Evolutionary conservation across 441 rosid species (phyloP), one percentile per base, ranked within the genome.

Genomic region (Mallotus japonicus): DNA sequence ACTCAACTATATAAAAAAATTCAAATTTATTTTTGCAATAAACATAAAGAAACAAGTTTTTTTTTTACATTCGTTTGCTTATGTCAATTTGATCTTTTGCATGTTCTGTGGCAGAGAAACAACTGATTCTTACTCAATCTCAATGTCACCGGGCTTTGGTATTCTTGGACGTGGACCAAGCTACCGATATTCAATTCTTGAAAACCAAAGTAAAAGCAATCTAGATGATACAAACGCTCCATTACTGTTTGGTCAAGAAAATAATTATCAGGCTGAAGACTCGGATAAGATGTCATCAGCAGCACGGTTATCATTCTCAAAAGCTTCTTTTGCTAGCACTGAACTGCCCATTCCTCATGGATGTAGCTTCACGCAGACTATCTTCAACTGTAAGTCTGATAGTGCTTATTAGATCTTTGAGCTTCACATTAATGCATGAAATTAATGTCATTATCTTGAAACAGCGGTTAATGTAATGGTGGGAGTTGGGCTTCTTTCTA

Each of bases 401-500:
- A 54, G 62, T 61, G 22, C 54, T 14, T 51, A 8, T 22, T 13
- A 34, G 14, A 50, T 57, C 24, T 59, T 53, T 66, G 37, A 9
- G 55, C 62, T n/a, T 55, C 67, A 28, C 32, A 28, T 28, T 28
- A 28, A 2, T 28, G 32, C 32, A 0, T 28, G 32, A 28, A 28
- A 28, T 28, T 28, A 28, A 28, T 28, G 24, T 4, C n/a, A 40
- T 62, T 75, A 71, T 54, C 54, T 61, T 76, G 69, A 71, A 78
- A 17, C 86, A 94, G 97, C 83, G 46, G 57, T 92, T 20, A 94
- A 94, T 80, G 90, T 92, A 50, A 79, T 94, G 97, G 93, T 85
- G 73, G 97, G 99, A 80, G 90, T 90, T 72, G 99, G 97, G 73
- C 85, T 94, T 74, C 90, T 92, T 5, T 94, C 97, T 10, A 92